A percentile compares a stretch with the other conserved stretches of the same genome.
phyloP scores from a whole-genome alignment of 192 early-diverging fungal species.

The Helicostylum pulchrum region DNA sequence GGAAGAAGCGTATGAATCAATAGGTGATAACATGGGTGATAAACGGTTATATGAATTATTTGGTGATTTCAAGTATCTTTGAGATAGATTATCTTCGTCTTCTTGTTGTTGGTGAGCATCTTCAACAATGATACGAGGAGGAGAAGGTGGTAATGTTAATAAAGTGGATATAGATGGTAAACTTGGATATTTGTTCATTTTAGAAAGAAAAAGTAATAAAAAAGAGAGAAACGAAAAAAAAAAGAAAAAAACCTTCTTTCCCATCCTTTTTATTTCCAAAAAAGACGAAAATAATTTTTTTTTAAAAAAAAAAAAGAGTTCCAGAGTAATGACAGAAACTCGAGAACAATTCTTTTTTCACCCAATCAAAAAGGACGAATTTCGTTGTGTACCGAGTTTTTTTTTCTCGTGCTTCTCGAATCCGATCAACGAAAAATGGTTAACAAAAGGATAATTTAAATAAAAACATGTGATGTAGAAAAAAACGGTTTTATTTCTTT shows the following conservation, averaged over 20 bases:
- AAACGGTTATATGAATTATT: background rate
- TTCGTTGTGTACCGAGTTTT: no score
- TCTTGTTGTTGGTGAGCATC: background rate
- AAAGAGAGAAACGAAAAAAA: background rate
- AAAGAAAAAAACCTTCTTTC: background rate
- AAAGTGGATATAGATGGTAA: conserved; percentile 14
- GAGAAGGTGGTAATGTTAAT: background rate
- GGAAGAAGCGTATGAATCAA: conserved; percentile 6
- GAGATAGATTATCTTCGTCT: background rate
- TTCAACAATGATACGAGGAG: conserved; percentile 4
- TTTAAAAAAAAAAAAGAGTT: background rate
- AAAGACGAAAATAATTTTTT: conserved; percentile 10
- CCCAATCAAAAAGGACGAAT: conserved; percentile 18
- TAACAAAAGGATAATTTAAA: background rate
- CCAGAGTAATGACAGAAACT: conserved; percentile 15
- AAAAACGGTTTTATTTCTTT: background rate
- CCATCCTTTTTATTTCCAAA: background rate
- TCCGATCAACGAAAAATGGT: conserved; percentile 1
- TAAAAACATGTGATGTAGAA: background rate
- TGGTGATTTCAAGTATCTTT: background rate
- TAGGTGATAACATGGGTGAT: conserved; percentile 20
- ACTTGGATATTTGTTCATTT: conserved; percentile 7
- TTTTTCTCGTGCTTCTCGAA: conserved; percentile 22
- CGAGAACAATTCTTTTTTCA: conserved; percentile 8
- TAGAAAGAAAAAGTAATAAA: conserved; percentile 3